Evolutionary conservation across 495 filamentous ascomycete species (phyloP).

Genomic region (Neurospora sp.): DNA sequence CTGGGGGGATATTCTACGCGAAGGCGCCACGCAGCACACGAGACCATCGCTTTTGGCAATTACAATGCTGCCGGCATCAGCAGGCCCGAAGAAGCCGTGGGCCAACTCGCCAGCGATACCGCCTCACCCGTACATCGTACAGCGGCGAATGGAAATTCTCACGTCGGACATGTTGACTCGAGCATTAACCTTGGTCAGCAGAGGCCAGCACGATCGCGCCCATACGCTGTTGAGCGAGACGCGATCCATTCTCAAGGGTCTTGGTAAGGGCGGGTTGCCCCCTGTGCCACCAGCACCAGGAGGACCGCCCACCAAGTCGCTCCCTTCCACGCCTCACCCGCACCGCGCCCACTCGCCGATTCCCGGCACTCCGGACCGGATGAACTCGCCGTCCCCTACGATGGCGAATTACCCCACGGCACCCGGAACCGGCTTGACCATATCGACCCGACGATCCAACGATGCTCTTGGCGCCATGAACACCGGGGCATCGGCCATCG

Average conservation of each 20-base stretch:
- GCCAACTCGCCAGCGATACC: conserved; percentile 77
- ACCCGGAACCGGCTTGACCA: conserved; percentile 11
- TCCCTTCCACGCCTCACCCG: conserved; percentile 37
- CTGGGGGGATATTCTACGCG: conserved; percentile 89
- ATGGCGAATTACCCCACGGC: conserved; percentile 34
- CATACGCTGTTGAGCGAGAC: conserved; percentile 88
- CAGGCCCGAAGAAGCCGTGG: conserved; percentile 50
- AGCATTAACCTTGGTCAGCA: conserved; percentile 80
- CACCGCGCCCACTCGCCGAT: conserved; percentile 35
- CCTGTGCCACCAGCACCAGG: conserved; percentile 48
- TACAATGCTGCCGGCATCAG: conserved; percentile 82
- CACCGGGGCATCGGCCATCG: conserved; percentile 57
- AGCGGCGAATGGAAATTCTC: conserved; percentile 93
- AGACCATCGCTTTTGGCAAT: conserved; percentile 92
- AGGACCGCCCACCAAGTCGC: conserved; percentile 29
- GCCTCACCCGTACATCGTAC: conserved; percentile 89
- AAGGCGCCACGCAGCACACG: conserved; percentile 79
- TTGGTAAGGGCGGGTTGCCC: conserved; percentile 90
- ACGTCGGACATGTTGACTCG: conserved; percentile 97
- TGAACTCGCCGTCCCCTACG: conserved; percentile 40
- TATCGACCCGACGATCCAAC: conserved; percentile 23
- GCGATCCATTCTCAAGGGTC: conserved; percentile 85
- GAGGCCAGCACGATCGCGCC: conserved; percentile 87
- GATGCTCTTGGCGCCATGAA: conserved; percentile 40
- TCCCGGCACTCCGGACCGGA: conserved; percentile 36